Base-by-base conservation (phyloP, 768 basidiomycete genomes). In the Kwoniella sp. region DNA sequence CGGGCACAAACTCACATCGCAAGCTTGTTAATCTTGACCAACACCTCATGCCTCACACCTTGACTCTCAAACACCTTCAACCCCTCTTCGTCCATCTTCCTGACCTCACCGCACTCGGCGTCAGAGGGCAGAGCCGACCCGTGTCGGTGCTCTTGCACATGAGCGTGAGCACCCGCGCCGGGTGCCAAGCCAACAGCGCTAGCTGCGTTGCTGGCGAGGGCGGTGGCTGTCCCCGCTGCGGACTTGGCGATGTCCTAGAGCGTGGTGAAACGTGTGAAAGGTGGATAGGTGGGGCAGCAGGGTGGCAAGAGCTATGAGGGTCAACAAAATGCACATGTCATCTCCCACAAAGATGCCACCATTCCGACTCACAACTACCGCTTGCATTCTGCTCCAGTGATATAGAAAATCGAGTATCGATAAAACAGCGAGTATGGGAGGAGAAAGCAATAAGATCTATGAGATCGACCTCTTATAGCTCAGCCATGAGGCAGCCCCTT, bases 21-120 rank as follows among this genome's bases (percentile, higher is more conserved):
- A 40, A 71, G 60, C 50, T 71, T 59, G 46, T 71, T 71, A 50
- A 71, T 62, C 62, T 71, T 66, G 27, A 71, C 65, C 57, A 71
- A 48, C 4, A 69, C 56, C 46, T 63, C 70, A 53, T 71, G 70
- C 38, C 63, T 57, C 14, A 71, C 65, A 5, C 44, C 41, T 25
- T 63, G 41, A 36, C 56, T 53, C 41, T 67, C 67, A 61, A 71
- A 69, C 8, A 71, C 65, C 2, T 28, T 55, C 39, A 67, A 48
- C 15, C 60, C 67, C 3, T 61, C 70, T 2, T 43, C 20, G 40
- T 69, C 70, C 51, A 71, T 60, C 41, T 53, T 56, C 31, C 43
- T 49, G 17, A 69, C 54, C 20, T 42, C 26, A 0, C 45, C 27
- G 10, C 50, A 56, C 11, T 43, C 51, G 1, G 67, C 37, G 39